Evolutionary conservation across 805 yeast species (phyloP).

Genomic region (Yarrowia keelungensis): DNA sequence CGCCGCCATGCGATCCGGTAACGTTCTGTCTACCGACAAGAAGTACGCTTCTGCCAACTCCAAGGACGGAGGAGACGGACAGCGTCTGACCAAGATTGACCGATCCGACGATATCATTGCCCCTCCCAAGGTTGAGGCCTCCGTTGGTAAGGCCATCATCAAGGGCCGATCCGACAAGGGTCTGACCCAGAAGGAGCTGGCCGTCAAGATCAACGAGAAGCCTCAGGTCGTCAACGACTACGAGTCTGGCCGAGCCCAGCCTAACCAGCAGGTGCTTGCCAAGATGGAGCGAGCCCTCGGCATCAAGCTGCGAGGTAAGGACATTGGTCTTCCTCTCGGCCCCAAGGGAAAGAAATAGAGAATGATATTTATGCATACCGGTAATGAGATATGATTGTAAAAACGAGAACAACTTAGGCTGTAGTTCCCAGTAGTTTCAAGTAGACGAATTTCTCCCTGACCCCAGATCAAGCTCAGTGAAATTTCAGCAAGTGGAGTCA

Average conservation of each 20-base stretch:
- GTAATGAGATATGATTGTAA: neutral
- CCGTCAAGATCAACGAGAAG: conserved; percentile 94
- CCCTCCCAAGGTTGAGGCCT: conserved; percentile 82
- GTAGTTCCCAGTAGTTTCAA: too few species aligned
- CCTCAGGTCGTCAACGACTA: conserved; percentile 94
- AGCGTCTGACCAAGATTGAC: conserved; percentile 90
- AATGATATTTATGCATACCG: conserved; percentile 28
- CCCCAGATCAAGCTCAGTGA: neutral
- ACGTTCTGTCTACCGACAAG: conserved; percentile 89
- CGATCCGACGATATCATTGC: conserved; percentile 92
- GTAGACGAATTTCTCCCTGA: too few species aligned
- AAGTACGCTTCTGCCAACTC: conserved; percentile 73
- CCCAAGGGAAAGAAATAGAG: conserved; percentile 52
- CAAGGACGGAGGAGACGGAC: conserved; percentile 84
- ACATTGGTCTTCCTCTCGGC: conserved; percentile 85
- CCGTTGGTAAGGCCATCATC: conserved; percentile 87
- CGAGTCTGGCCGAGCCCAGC: conserved; percentile 95
- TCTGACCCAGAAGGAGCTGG: conserved; percentile 93
- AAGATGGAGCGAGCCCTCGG: conserved; percentile 95
- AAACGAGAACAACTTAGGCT: too few species aligned
- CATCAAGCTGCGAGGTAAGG: conserved; percentile 93
- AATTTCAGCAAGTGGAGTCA: neutral
- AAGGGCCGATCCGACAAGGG: conserved; percentile 87
- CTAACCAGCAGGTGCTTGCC: conserved; percentile 92
- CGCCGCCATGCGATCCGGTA: conserved; percentile 93